These are phyloP conservation scores for Cadophora gregata DNA, from an alignment of 2,329 filamentous ascomycete species.

Conservation along the genomic window DNA sequence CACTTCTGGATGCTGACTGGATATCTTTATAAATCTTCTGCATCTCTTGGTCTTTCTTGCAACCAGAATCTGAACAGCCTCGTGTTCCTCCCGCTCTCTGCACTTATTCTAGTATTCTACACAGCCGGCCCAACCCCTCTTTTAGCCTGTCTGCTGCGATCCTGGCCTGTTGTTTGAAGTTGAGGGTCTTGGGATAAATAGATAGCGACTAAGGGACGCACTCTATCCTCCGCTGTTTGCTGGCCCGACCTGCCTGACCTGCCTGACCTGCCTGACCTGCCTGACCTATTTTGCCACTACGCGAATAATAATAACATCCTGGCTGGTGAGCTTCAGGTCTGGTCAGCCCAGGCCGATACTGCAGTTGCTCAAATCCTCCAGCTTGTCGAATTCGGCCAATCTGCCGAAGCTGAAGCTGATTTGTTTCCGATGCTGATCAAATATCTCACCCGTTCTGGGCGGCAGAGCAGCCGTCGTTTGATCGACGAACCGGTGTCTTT, in stretches of 20 bases:
- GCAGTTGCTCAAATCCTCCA: neutral
- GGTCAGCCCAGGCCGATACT: neutral
- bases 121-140: constrained; percentile 7
- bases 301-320: neutral
- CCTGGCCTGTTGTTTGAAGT: neutral
- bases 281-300: too few relatives aligned
- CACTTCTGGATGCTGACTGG: constrained; percentile 11
- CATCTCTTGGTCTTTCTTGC: neutral
- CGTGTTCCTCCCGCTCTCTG: neutral
- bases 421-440: neutral
- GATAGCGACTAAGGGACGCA: constrained; percentile 13
- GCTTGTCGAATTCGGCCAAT: neutral
- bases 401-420: constrained; percentile 3
- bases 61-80: neutral
- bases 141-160: constrained; percentile 2
- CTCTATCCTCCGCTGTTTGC: constrained; percentile 3
- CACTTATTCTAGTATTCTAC: neutral
- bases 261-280: too few relatives aligned
- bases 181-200: constrained; percentile 16
- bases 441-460: neutral
- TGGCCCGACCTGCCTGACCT: too few relatives aligned
- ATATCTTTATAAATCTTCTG: neutral
- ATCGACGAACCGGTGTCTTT: neutral
- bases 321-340: neutral
- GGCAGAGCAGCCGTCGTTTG: neutral